A percentile compares a stretch with the other conserved stretches of the same genome.
phyloP scores from a whole-genome alignment of 148 eudicot species.

The Silene latifolia region DNA sequence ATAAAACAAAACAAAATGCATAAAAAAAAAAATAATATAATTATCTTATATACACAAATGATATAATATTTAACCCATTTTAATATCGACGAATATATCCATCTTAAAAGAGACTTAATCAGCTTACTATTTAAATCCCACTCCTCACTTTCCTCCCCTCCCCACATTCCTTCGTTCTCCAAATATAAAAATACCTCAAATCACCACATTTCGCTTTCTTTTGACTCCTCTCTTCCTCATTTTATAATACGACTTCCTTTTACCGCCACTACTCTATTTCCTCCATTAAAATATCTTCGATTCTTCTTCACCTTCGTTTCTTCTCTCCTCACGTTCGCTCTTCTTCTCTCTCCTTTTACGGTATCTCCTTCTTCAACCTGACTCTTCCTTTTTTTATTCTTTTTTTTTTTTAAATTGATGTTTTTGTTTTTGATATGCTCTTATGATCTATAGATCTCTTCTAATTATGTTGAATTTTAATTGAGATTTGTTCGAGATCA shows the following conservation, averaged over 20 bases:
- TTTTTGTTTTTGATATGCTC: too few relatives aligned
- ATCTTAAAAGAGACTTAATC: too few relatives aligned
- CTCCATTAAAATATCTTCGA: background rate
- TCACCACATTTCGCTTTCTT: conserved; percentile 10
- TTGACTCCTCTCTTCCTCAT: conserved; percentile 3
- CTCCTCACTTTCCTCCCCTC: background rate
- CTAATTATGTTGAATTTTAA: background rate
- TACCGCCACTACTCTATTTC: conserved; percentile 16
- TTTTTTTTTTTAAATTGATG: background rate
- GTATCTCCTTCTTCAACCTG: conserved; percentile 10
- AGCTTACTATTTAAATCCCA: background rate
- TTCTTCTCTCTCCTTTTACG: conserved; percentile 18
- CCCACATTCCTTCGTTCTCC: background rate
- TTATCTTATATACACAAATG: too few relatives aligned
- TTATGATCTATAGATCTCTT: conserved; percentile 14
- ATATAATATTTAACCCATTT: too few relatives aligned
- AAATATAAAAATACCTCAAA: background rate
- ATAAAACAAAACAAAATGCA: too few relatives aligned
- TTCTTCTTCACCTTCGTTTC: background rate
- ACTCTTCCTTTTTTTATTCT: background rate
- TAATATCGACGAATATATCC: too few relatives aligned
- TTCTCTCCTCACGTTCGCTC: background rate
- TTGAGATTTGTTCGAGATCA: background rate
- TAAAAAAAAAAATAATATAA: too few relatives aligned
- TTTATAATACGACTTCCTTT: background rate